These are phyloP conservation scores for Astrocystis sublimbata DNA, from an alignment of 495 filamentous ascomycete genomes.

Conservation along the genomic window DNA sequence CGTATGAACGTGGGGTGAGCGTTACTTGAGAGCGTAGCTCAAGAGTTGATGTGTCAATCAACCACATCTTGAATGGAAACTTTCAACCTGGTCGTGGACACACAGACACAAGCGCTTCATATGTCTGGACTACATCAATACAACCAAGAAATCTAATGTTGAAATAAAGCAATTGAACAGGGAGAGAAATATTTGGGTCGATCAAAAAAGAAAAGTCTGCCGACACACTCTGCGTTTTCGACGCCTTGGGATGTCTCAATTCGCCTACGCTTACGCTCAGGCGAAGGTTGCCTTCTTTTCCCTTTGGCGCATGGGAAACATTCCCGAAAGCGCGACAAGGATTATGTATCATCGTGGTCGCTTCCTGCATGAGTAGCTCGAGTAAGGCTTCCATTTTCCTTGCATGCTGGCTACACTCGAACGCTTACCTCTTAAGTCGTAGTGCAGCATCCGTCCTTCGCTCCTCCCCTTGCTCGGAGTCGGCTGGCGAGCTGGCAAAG, in stretches of 20 bases:
- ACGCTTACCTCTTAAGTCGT: too few relatives aligned
- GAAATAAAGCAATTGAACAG: background rate
- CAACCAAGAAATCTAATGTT: background rate
- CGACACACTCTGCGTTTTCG: too few relatives aligned
- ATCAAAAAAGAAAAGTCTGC: background rate
- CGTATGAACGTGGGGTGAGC: background rate
- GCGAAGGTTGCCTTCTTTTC: background rate
- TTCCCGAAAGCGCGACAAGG: background rate
- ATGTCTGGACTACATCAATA: background rate
- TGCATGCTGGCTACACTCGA: too few relatives aligned
- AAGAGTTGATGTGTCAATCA: slow-evolving; percentile 1
- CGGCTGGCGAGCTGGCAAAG: too few relatives aligned
- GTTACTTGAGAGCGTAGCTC: background rate
- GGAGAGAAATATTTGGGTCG: background rate
- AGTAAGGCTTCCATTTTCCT: too few relatives aligned
- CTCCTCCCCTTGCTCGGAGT: too few relatives aligned
- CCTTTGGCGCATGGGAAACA: too few relatives aligned
- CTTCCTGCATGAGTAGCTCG: too few relatives aligned
- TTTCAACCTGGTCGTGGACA: background rate
- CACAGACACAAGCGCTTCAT: background rate
- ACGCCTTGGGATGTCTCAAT: background rate
- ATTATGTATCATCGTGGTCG: too few relatives aligned
- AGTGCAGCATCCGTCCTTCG: too few relatives aligned
- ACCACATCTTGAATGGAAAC: background rate
- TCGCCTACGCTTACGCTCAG: background rate